Evolutionary conservation across 768 basidiomycete genomes (phyloP).

Genomic region (Phallus indusiatus): DNA sequence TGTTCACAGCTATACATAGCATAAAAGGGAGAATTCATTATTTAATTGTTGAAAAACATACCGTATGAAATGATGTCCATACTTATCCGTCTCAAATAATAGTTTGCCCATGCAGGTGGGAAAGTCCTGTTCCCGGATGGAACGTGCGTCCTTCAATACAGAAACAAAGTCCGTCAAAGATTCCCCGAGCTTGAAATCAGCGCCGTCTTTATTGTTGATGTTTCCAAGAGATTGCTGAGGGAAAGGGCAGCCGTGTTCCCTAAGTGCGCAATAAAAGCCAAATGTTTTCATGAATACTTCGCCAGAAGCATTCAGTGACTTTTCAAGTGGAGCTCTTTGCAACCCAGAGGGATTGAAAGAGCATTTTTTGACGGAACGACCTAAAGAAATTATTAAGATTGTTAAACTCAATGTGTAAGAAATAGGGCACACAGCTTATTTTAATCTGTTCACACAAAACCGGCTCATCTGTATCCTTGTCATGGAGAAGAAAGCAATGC

Average conservation of each 20-base stretch:
- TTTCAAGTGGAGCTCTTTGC: too few species aligned
- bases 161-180: neutral
- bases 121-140: too few species aligned
- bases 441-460: neutral
- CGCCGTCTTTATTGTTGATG: neutral
- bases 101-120: conserved; percentile 7
- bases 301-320: too few species aligned
- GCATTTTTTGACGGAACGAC: neutral
- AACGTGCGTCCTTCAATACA: neutral
- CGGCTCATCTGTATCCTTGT: neutral
- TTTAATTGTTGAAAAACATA: neutral
- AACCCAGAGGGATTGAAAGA: neutral
- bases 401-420: too few species aligned
- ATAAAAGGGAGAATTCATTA: neutral
- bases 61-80: conserved; percentile 3
- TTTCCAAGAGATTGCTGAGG: too few species aligned
- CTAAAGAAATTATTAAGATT: neutral
- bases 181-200: neutral
- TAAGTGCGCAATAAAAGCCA: conserved; percentile 15
- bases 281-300: conserved; percentile 18
- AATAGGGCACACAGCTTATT: neutral
- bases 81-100: neutral
- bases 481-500: neutral
- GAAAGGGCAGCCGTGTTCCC: conserved; percentile 15
- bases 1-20: conserved; percentile 7